A percentile compares a stretch with the other conserved stretches of the same genome.
Evolutionary conservation across 345 rosid genomes (phyloP).

Genomic region (Cochlearia excelsa): DNA sequence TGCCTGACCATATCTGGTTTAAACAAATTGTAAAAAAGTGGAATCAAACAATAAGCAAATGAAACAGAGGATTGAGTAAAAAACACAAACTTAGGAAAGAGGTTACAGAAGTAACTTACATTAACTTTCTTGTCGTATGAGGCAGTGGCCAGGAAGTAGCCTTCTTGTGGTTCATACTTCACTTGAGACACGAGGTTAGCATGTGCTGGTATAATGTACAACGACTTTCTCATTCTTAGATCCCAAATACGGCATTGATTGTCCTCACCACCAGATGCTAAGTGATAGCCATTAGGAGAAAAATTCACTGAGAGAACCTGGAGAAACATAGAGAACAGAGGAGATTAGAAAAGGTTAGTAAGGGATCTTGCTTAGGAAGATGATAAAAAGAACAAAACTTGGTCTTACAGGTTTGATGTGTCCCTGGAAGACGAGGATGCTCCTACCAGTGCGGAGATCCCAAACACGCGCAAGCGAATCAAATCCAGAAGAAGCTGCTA

Average conservation of each 20-base stretch:
- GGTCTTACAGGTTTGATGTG: conserved; percentile 82
- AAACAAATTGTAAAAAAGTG: conserved; percentile 14
- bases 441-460: conserved; percentile 97
- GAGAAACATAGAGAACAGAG: conserved; percentile 26
- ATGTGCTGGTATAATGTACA: conserved; percentile 89
- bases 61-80: background rate
- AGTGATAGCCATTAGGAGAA: conserved; percentile 95
- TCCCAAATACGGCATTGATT: conserved; percentile 97
- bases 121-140: conserved; percentile 91
- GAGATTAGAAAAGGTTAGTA: conserved; percentile 7
- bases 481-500: conserved; percentile 84
- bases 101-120: conserved; percentile 40
- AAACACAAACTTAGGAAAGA: background rate
- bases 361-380: background rate
- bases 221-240: conserved; percentile 77
- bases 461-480: conserved; percentile 91
- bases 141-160: conserved; percentile 84
- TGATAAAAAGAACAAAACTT: conserved; percentile 7
- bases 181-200: conserved; percentile 87
- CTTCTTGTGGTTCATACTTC: conserved; percentile 95
- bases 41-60: conserved; percentile 24
- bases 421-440: conserved; percentile 82
- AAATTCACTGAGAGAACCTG: conserved; percentile 83
- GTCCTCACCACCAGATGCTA: conserved; percentile 95
- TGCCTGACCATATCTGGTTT: conserved; percentile 85